Evolutionary conservation across 306 rosid genomes (phyloP), one percentile per base, ranked within the genome.

Genomic region (Rosa chinensis): DNA sequence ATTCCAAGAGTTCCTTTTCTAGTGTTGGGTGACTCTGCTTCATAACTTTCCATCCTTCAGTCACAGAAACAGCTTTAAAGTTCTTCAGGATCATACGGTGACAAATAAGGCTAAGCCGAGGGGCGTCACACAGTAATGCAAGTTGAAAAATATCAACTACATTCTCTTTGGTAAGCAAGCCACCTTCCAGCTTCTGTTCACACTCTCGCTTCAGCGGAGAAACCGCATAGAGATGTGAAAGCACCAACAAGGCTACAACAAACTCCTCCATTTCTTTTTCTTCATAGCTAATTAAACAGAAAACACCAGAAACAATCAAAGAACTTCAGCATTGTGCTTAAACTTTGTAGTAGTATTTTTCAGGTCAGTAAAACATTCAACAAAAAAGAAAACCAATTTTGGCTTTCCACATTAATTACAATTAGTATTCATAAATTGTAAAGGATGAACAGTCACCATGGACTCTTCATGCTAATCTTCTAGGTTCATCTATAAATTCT

Each of bases 151-250:
- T 80, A 70, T 94, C 99, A 10, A 89, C 83, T 42, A 91, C 87
- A 58, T 91, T 94, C 66, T 92, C 91, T 61, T 83, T 52, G 67
- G 74, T 85, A 71, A 94, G 88, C 67, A 85, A 78, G 21, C 86
- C 88, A 66, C 64, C 13, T 82, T 86, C 97, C 59, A 94, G 79
- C 72, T 64, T 80, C 76, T 43, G 78, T 74, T 86, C 92, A 71
- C 99, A 94, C 78, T 82, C 92, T 67, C 78, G 83, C 89, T 94
- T 94, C 88, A 94, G 83, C 32, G 88, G 92, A 43, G 99, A 97
- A 59, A 94, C 95, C 72, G 77, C 53, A 25, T 79, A 92, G 61
- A 62, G 92, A 82, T 94, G 99, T 52, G 99, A 91, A 58, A 94
- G 84, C 77, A 91, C 93, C 84, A 94, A 71, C 85, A 94, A 76